Conservation (phyloP, 139 green algal species). For the Eudorina sp. region DNA sequence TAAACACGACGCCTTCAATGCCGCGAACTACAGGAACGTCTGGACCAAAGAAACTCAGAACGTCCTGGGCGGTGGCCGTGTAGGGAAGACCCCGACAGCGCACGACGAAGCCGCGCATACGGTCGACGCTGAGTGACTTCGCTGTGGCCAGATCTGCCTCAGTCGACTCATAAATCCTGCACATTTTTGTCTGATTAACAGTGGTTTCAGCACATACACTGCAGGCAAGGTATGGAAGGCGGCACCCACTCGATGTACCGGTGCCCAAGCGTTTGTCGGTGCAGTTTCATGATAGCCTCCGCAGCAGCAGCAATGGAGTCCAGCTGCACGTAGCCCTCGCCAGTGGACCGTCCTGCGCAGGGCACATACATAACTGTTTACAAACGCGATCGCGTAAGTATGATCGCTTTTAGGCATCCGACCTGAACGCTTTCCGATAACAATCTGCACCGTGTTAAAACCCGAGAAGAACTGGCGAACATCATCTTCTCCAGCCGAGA, state of each 20-base stretch:
- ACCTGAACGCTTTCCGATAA: constrained; percentile 52
- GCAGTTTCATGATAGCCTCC: constrained; percentile 68
- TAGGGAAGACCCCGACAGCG: constrained; percentile 89
- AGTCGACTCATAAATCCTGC: constrained; percentile 74
- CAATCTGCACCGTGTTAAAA: constrained; percentile 53
- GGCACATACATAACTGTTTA: no score
- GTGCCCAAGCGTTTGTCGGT: constrained; percentile 81
- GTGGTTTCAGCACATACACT: no score
- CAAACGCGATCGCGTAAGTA: no score
- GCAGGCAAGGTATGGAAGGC: no score
- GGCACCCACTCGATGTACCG: constrained; percentile 90
- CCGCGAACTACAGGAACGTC: constrained; percentile 68
- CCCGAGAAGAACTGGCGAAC: constrained; percentile 70
- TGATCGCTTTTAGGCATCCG: no score
- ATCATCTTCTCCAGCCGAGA: constrained; percentile 63
- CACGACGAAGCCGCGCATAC: constrained; percentile 73
- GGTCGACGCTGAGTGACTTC: constrained; percentile 43
- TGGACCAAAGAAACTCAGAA: constrained; percentile 77
- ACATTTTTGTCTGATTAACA: no score
- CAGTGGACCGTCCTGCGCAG: constrained; percentile 42
- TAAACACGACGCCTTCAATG: constrained; percentile 81
- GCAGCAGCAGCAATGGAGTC: constrained; percentile 59
- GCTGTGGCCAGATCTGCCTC: constrained; percentile 70
- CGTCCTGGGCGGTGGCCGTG: constrained; percentile 71
- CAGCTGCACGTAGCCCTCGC: constrained; percentile 67